phyloP scores from a whole-genome alignment of 2,329 filamentous ascomycete species.

The Fusarium cicatricum region DNA sequence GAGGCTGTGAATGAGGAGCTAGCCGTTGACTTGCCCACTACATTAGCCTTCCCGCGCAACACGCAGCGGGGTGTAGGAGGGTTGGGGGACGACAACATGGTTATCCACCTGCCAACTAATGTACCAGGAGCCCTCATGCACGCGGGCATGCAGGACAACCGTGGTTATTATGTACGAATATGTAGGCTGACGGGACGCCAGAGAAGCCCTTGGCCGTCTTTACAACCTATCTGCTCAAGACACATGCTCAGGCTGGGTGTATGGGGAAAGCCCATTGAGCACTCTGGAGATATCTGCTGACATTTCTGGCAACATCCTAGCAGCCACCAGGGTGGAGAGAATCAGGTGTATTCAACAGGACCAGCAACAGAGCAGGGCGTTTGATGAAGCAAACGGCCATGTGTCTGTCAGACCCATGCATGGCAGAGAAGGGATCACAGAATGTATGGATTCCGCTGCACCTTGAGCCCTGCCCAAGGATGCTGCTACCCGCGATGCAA shows the following conservation, averaged over 20 bases:
- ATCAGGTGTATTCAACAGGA: slow-evolving; percentile 1
- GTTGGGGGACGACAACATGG: slow-evolving; percentile 30
- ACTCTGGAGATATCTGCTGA: slow-evolving; percentile 24
- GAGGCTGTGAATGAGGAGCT: slow-evolving; percentile 34
- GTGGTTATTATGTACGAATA: slow-evolving; percentile 38
- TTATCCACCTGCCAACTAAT: slow-evolving; percentile 41
- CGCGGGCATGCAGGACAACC: slow-evolving; percentile 35
- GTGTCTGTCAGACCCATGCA: slow-evolving; percentile 11
- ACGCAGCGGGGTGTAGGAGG: slow-evolving; percentile 39
- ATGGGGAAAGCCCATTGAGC: slow-evolving; percentile 5
- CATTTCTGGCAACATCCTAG: slow-evolving; percentile 8
- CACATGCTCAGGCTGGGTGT: slow-evolving; percentile 8
- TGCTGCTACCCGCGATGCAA: slow-evolving; percentile 33
- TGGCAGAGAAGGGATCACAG: slow-evolving; percentile 3
- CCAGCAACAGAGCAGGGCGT: slow-evolving; percentile 4
- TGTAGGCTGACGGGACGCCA: slow-evolving; percentile 34
- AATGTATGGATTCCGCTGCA: slow-evolving; percentile 9
- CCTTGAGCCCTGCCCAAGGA: slow-evolving; percentile 14
- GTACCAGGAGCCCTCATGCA: slow-evolving; percentile 36
- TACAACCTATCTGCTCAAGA: slow-evolving; percentile 23
- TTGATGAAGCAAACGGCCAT: slow-evolving; percentile 28
- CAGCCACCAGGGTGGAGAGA: not conserved
- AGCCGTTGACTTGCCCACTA: slow-evolving; percentile 36
- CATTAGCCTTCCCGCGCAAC: slow-evolving; percentile 46
- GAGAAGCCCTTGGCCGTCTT: slow-evolving; percentile 10